A percentile compares a stretch with the other conserved stretches of the same genome.
These are phyloP conservation scores for Tolypocladium tundrense DNA, from an alignment of 2,329 filamentous ascomycete species.

Conservation along the genomic window DNA sequence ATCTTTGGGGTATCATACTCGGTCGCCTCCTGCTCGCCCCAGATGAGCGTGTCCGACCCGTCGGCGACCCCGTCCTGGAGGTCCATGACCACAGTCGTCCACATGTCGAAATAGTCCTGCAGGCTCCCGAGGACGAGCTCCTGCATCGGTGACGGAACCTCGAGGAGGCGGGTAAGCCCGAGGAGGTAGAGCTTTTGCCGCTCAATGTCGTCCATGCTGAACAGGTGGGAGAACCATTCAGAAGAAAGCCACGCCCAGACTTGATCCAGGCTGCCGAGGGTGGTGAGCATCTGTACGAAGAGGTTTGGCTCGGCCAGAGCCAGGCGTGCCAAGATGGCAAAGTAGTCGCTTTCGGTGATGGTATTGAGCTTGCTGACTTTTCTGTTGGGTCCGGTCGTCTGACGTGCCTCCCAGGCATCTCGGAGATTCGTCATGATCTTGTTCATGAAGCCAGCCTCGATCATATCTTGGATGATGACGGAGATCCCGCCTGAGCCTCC, in stretches of 20 bases:
- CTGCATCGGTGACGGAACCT: constrained; percentile 47
- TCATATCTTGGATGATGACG: constrained; percentile 54
- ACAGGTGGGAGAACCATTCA: constrained; percentile 61
- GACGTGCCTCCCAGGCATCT: constrained; percentile 61
- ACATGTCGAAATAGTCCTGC: constrained; percentile 66
- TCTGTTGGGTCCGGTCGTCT: constrained; percentile 72
- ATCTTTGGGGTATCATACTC: constrained; percentile 50
- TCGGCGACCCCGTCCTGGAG: constrained; percentile 50
- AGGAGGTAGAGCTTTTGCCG: constrained; percentile 64
- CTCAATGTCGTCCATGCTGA: constrained; percentile 54
- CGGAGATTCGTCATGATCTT: constrained; percentile 57
- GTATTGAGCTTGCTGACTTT: constrained; percentile 60
- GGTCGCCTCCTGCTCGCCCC: constrained; percentile 27
- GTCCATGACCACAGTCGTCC: constrained; percentile 60
- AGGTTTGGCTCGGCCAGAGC: constrained; percentile 60
- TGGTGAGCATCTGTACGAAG: constrained; percentile 49
- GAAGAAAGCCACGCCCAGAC: constrained; percentile 49
- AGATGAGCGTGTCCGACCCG: constrained; percentile 41
- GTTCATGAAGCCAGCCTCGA: constrained; percentile 51
- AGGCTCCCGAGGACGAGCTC: constrained; percentile 49
- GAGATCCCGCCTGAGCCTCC: constrained; percentile 51
- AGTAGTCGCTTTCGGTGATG: constrained; percentile 75
- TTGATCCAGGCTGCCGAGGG: constrained; percentile 34
- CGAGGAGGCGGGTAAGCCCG: constrained; percentile 60
- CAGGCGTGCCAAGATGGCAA: constrained; percentile 71